Evolutionary conservation across 2,329 filamentous ascomycete genomes (phyloP).

Genomic region (Ophiostoma fasciatum): DNA sequence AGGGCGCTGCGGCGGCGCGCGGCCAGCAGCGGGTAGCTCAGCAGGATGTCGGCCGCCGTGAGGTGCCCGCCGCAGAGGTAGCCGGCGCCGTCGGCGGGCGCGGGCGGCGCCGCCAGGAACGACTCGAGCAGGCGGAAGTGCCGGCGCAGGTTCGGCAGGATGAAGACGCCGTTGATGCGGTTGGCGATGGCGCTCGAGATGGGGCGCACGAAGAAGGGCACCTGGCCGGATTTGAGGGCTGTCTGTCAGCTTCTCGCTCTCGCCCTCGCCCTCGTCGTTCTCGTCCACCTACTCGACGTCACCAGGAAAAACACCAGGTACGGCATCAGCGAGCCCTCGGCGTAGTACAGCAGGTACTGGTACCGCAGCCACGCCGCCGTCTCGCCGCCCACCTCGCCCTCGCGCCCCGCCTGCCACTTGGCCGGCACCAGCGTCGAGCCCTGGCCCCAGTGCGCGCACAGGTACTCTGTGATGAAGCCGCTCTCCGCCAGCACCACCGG

Average conservation of each 20-base stretch:
- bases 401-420: constrained; percentile 41
- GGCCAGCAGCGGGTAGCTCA: constrained; percentile 37
- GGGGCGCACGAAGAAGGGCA: constrained; percentile 40
- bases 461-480: constrained; percentile 66
- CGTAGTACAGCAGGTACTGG: constrained; percentile 65
- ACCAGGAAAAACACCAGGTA: constrained; percentile 51
- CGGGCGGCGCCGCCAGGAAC: constrained; percentile 28
- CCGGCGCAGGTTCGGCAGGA: constrained; percentile 32
- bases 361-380: constrained; percentile 45
- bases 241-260: not conserved
- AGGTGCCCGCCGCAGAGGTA: constrained; percentile 36
- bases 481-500: constrained; percentile 64
- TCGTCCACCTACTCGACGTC: constrained; percentile 33
- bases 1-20: constrained; percentile 24
- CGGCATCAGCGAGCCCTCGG: constrained; percentile 72
- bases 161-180: constrained; percentile 24
- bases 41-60: constrained; percentile 32
- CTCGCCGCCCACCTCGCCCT: constrained; percentile 42
- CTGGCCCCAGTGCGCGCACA: constrained; percentile 48
- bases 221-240: constrained; percentile 28
- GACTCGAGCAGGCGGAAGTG: constrained; percentile 36
- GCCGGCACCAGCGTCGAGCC: constrained; percentile 34
- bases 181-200: constrained; percentile 32
- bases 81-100: constrained; percentile 19
- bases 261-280: too few relatives aligned